Percentiles rank a stretch among this genome's conserved stretches.
Conservation (phyloP, 208 protist species). For the Phytomonas serpens region DNA sequence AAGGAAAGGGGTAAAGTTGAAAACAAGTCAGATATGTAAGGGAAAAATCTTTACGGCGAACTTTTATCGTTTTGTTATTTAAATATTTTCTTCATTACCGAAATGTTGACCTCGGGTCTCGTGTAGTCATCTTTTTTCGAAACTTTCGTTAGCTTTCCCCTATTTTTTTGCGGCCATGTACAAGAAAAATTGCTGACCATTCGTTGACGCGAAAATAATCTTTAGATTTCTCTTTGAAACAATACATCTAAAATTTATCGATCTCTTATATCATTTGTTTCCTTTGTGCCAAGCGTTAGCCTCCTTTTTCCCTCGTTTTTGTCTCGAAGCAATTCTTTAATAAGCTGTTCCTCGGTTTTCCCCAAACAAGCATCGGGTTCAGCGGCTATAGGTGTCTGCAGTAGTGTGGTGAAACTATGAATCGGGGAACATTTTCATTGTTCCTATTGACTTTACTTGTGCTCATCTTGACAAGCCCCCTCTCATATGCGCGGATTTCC, state of each 20-base stretch:
- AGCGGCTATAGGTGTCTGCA: not conserved
- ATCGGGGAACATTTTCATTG: not conserved
- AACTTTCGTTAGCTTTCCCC: conserved; percentile 2
- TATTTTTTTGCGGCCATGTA: conserved; percentile 2
- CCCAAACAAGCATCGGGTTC: not conserved
- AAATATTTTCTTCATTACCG: not conserved
- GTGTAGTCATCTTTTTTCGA: not conserved
- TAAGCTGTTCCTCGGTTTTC: not conserved
- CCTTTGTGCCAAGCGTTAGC: not conserved
- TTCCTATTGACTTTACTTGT: not conserved
- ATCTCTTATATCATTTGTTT: not conserved
- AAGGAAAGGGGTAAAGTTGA: not conserved
- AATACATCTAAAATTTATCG: not conserved
- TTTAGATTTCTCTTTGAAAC: not conserved
- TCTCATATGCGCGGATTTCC: not conserved
- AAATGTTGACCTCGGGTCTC: not conserved
- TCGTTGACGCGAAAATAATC: not conserved
- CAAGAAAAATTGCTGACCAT: not conserved
- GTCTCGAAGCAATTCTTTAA: not conserved
- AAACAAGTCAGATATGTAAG: conserved; percentile 4
- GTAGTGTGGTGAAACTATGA: not conserved
- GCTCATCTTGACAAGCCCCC: not conserved
- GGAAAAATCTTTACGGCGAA: not conserved
- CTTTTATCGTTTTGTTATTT: conserved; percentile 3
- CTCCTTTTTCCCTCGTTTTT: not conserved